These are phyloP conservation scores for Coemansia sp. DNA, from an alignment of 192 early-diverging fungal genomes.

Conservation along the genomic window DNA sequence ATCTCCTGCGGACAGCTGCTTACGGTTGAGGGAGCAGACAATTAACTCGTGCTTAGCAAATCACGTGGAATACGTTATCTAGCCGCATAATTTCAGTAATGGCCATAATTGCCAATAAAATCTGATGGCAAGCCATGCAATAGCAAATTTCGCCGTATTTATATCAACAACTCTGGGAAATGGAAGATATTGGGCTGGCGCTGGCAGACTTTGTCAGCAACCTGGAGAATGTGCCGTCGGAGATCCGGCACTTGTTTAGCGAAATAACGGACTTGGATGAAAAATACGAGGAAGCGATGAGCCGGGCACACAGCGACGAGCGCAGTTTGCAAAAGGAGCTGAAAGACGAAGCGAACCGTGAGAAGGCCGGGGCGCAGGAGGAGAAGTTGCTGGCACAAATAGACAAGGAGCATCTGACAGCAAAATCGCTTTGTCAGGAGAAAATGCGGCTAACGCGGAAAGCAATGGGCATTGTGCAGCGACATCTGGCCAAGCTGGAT, in stretches of 20 bases:
- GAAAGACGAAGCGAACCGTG: slow-evolving; percentile 29
- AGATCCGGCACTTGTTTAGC: slow-evolving; percentile 44
- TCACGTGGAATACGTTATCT: too few species aligned
- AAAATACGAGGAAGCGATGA: slow-evolving; percentile 37
- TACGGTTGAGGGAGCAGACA: slow-evolving; percentile 11
- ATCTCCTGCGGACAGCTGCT: slow-evolving; percentile 75
- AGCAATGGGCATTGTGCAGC: slow-evolving; percentile 44
- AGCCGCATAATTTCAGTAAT: too few species aligned
- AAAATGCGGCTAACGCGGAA: slow-evolving; percentile 44
- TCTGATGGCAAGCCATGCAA: too few species aligned
- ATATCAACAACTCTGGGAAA: slow-evolving; percentile 1
- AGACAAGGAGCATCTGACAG: slow-evolving; percentile 22
- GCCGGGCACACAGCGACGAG: slow-evolving; percentile 22
- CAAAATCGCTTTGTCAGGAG: slow-evolving; percentile 30
- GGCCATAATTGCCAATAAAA: too few species aligned
- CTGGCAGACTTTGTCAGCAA: slow-evolving; percentile 53
- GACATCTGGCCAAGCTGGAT: slow-evolving; percentile 43
- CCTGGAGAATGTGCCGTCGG: slow-evolving; percentile 50
- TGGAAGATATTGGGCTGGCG: slow-evolving; percentile 52
- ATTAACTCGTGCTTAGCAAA: not conserved
- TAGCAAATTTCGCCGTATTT: not conserved
- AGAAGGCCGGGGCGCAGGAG: slow-evolving; percentile 20
- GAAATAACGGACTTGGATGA: slow-evolving; percentile 52
- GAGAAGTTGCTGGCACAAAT: slow-evolving; percentile 16
- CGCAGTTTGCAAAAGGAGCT: slow-evolving; percentile 26